phyloP scores from a whole-genome alignment of 2,329 filamentous ascomycete species.

The Fusarium bactridioides region DNA sequence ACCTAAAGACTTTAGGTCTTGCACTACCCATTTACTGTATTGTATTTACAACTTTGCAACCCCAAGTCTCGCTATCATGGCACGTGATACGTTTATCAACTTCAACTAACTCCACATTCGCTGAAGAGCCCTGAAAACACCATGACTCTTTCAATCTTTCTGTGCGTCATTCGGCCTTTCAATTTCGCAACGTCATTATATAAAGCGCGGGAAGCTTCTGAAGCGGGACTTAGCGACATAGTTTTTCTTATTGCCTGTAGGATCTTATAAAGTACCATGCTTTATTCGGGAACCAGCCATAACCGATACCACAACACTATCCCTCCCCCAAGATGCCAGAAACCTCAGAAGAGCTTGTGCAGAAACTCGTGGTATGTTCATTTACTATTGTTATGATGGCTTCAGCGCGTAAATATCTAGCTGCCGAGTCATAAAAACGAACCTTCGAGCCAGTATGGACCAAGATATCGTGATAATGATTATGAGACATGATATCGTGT shows the following conservation, averaged over 20 bases:
- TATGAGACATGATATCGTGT: neutral
- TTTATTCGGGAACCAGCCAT: slow-evolving; percentile 22
- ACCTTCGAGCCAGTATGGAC: neutral
- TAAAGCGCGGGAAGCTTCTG: neutral
- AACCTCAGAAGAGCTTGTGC: slow-evolving; percentile 35
- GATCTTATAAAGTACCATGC: slow-evolving; percentile 29
- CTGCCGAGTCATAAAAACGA: neutral
- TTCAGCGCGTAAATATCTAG: neutral
- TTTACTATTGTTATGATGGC: neutral
- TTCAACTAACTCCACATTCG: slow-evolving; percentile 19
- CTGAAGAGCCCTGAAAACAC: slow-evolving; percentile 18
- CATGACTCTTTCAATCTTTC: slow-evolving; percentile 17
- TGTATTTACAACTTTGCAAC: neutral
- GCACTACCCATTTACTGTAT: neutral
- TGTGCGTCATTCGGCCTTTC: slow-evolving; percentile 28
- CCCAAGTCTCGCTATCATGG: neutral
- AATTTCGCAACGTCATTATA: slow-evolving; percentile 3
- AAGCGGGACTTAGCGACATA: neutral
- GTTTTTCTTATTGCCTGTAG: neutral
- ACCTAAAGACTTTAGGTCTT: neutral
- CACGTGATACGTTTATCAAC: slow-evolving; percentile 26
- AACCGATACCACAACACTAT: slow-evolving; percentile 14
- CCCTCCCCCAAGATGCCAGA: slow-evolving; percentile 36
- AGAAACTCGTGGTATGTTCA: slow-evolving; percentile 44
- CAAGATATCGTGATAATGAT: neutral